Evolutionary conservation across 23 red algal genomes (phyloP).

Genomic region (Gracilaria domingensis): DNA sequence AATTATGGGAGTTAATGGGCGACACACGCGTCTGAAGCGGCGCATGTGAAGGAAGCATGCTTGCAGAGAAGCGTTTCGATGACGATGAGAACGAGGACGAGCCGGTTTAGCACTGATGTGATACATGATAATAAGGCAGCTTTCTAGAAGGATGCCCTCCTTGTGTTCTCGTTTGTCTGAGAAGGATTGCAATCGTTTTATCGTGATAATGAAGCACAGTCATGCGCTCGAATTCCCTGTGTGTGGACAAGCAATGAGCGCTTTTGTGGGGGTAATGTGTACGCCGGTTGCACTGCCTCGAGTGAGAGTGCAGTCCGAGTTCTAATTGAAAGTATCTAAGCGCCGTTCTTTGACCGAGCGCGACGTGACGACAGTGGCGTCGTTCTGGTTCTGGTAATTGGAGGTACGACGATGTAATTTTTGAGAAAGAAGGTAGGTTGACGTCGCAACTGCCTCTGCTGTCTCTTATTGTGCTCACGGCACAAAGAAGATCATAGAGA

Average conservation of each 20-base stretch:
- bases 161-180: too few relatives aligned
- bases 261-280: not conserved
- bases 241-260: not conserved
- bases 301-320: not conserved
- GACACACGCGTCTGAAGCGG: conserved; percentile 33
- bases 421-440: too few relatives aligned
- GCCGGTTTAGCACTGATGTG: conserved; percentile 24
- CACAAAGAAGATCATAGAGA: too few relatives aligned
- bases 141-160: too few relatives aligned
- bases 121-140: not conserved
- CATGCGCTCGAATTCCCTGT: not conserved
- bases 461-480: too few relatives aligned
- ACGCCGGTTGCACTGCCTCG: not conserved
- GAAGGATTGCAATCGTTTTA: not conserved
- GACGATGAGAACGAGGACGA: conserved; percentile 1
- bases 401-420: too few relatives aligned
- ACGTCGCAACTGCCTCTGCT: too few relatives aligned
- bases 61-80: conserved; percentile 37
- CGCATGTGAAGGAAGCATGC: conserved; percentile 43
- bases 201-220: not conserved
- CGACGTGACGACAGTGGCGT: conserved; percentile 31
- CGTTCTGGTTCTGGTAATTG: not conserved
- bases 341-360: not conserved
- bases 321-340: not conserved
- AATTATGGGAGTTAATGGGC: conserved; percentile 47